Base-by-base conservation (phyloP, 2,329 filamentous ascomycete species). In the Verticillium zaregamsianum region DNA sequence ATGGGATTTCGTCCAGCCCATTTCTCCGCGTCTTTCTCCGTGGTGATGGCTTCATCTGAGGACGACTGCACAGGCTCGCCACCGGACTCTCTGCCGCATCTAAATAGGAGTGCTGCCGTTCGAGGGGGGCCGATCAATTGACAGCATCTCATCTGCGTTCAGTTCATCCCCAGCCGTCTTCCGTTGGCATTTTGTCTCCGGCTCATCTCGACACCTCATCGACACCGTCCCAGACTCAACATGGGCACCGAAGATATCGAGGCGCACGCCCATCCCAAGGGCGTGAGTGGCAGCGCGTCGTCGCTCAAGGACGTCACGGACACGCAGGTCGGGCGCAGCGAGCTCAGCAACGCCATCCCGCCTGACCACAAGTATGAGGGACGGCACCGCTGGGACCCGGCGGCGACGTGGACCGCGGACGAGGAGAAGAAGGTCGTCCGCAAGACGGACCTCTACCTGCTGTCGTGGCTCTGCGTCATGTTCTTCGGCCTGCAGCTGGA, bases 401-500 rank as follows among this genome's bases (percentile, higher is more conserved):
- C 68, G 12, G 72, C 71, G 7, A 70, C 69, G 55, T 89, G 86
- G 86, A 80, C 82, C 17, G 71, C 77, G 3, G 77, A 79, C 37
- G 86, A 89, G 67, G 86, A 89, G 72, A 80, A 74, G 64, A 74
- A 69, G 14, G 74, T 86, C 3, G 79, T 88, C 31, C 74, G 82
- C 55, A 88, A 86, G 76, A 79, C 77, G 0, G 79, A 81, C 63
- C 33, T 78, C 5, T 72, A 69, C 23, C 71, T 81, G 5, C 66
- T 81, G 35, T 69, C 70, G 25, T 79, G 76, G 45, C 56, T 55
- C 33, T 52, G 52, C 37, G 14, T 59, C 12, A 45, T 45, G 74
- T 89, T 89, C 72, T 87, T 89, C 61, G 84, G 84, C 0, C 76
- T 89, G 5, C 85, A 89, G 68, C 74, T 89, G 8, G 86, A 89